phyloP scores from a whole-genome alignment of 768 basidiomycete species.

The Psilocybe cubensis region DNA sequence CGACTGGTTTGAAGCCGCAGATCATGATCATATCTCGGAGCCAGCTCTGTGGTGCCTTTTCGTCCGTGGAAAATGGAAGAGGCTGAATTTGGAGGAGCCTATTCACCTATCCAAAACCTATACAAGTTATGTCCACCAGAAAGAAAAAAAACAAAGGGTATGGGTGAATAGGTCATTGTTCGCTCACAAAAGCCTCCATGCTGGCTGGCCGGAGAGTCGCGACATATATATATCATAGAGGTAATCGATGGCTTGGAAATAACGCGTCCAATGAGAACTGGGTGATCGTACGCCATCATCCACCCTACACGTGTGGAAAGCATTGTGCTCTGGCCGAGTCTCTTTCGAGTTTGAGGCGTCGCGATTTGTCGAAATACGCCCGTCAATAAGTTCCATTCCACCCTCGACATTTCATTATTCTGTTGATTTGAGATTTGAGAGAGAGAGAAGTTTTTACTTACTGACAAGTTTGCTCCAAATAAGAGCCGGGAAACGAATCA shows the following conservation, averaged over 20 bases:
- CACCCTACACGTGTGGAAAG: constrained; percentile 20
- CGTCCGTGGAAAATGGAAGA: no score
- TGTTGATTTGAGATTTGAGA: no score
- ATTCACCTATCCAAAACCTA: no score
- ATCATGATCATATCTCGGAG: background rate
- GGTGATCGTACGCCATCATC: no score
- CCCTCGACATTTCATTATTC: background rate
- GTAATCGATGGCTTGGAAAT: constrained; percentile 6
- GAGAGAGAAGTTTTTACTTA: no score
- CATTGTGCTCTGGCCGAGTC: constrained; percentile 4
- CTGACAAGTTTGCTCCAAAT: no score
- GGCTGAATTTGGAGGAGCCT: no score
- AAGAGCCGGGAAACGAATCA: background rate
- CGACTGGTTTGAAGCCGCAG: background rate
- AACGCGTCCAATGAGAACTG: background rate
- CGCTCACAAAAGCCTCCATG: background rate
- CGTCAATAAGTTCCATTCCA: background rate
- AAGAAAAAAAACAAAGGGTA: no score
- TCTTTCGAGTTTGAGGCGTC: background rate
- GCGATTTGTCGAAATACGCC: background rate
- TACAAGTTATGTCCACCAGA: no score
- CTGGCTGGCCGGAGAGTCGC: constrained; percentile 9
- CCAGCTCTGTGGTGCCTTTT: background rate
- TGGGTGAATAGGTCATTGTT: background rate
- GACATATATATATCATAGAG: background rate